Evolutionary conservation across 352 stramenopile species (phyloP).

Genomic region (Plasmopara halstedii): DNA sequence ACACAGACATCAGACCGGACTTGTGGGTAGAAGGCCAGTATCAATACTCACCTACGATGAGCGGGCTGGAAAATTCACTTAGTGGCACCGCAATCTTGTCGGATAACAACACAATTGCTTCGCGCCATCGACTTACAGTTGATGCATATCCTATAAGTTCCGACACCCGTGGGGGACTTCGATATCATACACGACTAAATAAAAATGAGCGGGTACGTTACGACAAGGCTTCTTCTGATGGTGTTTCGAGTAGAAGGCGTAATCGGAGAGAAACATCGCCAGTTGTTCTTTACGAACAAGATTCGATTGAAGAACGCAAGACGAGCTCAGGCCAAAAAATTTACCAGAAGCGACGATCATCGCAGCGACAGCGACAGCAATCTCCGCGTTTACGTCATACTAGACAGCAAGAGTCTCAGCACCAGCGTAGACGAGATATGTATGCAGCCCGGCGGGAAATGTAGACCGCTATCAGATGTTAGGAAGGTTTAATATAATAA

Average conservation of each 20-base stretch:
- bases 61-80: slow-evolving; percentile 18
- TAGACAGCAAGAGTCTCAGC: slow-evolving; percentile 1
- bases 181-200: background rate
- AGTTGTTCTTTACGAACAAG: slow-evolving; percentile 27
- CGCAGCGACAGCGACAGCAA: slow-evolving; percentile 2
- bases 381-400: slow-evolving; percentile 2
- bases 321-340: slow-evolving; percentile 17
- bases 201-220: slow-evolving; percentile 5
- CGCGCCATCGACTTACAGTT: slow-evolving; percentile 22
- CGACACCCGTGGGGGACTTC: slow-evolving; percentile 9
- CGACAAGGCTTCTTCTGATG: slow-evolving; percentile 9
- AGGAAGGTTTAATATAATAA: too few relatives aligned
- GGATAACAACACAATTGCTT: slow-evolving; percentile 25
- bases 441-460: slow-evolving; percentile 14
- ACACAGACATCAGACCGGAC: slow-evolving; percentile 25
- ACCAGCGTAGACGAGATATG: slow-evolving; percentile 15
- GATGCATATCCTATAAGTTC: slow-evolving; percentile 18
- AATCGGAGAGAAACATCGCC: slow-evolving; percentile 18
- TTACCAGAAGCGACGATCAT: background rate
- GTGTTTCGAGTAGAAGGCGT: slow-evolving; percentile 20
- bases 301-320: slow-evolving; percentile 16
- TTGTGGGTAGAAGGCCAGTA: slow-evolving; percentile 27
- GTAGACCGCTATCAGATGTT: too few relatives aligned
- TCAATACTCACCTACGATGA: slow-evolving; percentile 27
- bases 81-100: slow-evolving; percentile 32